Evolutionary conservation across 1,139 yeast genomes (phyloP), one percentile per base, ranked within the genome.

Genomic region (Zygotorulaspora mrakii): DNA sequence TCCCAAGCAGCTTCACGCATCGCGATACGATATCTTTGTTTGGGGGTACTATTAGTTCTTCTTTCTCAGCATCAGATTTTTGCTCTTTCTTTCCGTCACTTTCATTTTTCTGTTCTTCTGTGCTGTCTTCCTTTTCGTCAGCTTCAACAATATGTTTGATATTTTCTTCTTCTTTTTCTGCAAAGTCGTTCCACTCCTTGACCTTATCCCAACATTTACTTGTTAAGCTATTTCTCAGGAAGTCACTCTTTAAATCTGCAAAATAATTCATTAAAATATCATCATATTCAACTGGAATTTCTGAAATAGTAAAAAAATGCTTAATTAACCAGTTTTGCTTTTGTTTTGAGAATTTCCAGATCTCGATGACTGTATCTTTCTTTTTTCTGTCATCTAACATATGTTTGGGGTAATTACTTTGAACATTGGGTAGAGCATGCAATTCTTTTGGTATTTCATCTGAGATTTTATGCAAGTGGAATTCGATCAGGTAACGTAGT

Each of bases 281-380:
- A 40, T 62, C 52, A 30, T 79, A 77, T 2, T 61, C 67, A 34
- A 71, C 75, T 53, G 85, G 88, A 2, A 72, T 67, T 1, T 65
- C 69, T 1, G 82, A 84, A 12, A 82, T 73, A 25, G 58, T 50
- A 46, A 70, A 72, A 34, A 85, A 66, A 62, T 87, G 81, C 55
- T 82, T 82, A 48, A 88, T 64, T 37, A 89, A 71, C 96, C 96
- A 89, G 59, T 87, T 88, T 61, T 89, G 97, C 52, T 89, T 88
- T 66, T 85, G 95, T 57, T 89, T 89, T 43, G 94, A 83, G 60
- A 89, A 89, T 65, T 88, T 89, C 97, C 97, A 89, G 22, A 58
- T 50, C 9, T 54, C 56, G 9, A 51, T 40, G 17, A 58, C 57
- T 22, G 48, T 47, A 29, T 43, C 34, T 20, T 48, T 40, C 17